These are phyloP conservation scores for Colletotrichum cereale DNA, from an alignment of 2,329 filamentous ascomycete species.

Conservation along the genomic window DNA sequence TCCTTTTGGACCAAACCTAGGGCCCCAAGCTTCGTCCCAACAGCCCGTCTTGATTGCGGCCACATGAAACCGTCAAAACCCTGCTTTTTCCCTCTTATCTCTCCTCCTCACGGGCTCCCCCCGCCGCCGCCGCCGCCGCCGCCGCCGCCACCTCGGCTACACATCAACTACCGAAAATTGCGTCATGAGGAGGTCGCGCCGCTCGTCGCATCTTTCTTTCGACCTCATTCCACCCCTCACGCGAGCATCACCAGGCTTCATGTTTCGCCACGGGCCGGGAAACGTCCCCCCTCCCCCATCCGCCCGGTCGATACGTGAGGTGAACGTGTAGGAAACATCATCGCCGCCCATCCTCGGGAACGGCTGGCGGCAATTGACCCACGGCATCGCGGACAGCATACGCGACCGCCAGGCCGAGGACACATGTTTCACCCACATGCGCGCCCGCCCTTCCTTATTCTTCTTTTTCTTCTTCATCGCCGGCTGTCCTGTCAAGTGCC, in stretches of 20 bases:
- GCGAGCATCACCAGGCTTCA: slow-evolving; percentile 13
- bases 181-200: not conserved
- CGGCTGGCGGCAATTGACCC: not conserved
- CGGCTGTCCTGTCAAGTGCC: slow-evolving; percentile 1
- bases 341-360: not conserved
- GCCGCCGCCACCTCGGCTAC: not conserved
- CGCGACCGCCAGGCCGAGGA: not conserved
- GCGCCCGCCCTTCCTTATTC: not conserved
- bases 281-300: not conserved
- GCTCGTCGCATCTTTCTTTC: not conserved
- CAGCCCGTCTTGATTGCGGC: slow-evolving; percentile 7
- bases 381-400: not conserved
- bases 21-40: slow-evolving; percentile 13
- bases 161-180: slow-evolving; percentile 5
- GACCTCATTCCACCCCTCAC: not conserved
- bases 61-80: slow-evolving; percentile 37
- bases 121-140: too few relatives aligned
- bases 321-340: too few relatives aligned
- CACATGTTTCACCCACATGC: not conserved
- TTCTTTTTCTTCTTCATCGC: not conserved
- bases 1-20: not conserved
- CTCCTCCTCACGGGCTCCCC: not conserved
- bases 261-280: slow-evolving; percentile 20
- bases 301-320: not conserved
- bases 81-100: not conserved